A percentile compares a stretch with the other conserved stretches of the same genome.
phyloP scores from a whole-genome alignment of 2,329 filamentous ascomycete genomes.

The Sarocladium brachiariae region DNA sequence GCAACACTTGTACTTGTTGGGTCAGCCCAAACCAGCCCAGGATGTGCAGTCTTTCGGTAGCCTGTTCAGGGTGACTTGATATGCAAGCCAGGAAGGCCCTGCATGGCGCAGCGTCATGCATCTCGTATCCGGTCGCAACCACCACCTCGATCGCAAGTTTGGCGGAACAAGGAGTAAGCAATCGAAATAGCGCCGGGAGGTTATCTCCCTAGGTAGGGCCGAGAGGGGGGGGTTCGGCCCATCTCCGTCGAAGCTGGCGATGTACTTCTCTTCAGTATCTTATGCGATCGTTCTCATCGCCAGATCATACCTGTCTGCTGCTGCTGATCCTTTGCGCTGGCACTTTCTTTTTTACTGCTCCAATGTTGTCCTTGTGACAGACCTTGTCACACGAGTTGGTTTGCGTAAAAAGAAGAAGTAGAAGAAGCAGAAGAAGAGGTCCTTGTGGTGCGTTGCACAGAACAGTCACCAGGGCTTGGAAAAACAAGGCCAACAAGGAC shows the following conservation, averaged over 20 bases:
- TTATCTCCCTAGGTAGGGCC: not conserved
- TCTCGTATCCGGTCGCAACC: conserved; percentile 3
- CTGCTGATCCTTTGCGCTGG: too few species aligned
- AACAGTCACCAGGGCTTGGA: not conserved
- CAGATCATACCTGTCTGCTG: too few species aligned
- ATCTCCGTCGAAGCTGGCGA: too few species aligned
- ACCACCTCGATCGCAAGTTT: not conserved
- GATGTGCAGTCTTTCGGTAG: not conserved
- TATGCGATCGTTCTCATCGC: too few species aligned
- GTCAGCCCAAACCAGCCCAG: not conserved
- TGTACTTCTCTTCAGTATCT: too few species aligned
- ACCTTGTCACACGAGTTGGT: too few species aligned
- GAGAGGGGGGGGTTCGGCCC: too few species aligned
- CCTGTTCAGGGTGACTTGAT: not conserved
- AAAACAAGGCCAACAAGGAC: not conserved
- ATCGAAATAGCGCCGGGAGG: not conserved
- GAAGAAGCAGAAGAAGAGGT: not conserved
- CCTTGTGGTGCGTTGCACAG: conserved; percentile 3
- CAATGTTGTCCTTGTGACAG: too few species aligned
- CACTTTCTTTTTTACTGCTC: too few species aligned
- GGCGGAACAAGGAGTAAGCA: not conserved
- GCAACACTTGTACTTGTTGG: too few species aligned
- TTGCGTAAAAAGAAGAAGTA: not conserved
- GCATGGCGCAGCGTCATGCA: conserved; percentile 5
- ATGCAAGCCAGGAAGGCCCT: conserved; percentile 4